phyloP scores from a whole-genome alignment of 192 early-diverging fungal genomes.

The Coemansia sp. region DNA sequence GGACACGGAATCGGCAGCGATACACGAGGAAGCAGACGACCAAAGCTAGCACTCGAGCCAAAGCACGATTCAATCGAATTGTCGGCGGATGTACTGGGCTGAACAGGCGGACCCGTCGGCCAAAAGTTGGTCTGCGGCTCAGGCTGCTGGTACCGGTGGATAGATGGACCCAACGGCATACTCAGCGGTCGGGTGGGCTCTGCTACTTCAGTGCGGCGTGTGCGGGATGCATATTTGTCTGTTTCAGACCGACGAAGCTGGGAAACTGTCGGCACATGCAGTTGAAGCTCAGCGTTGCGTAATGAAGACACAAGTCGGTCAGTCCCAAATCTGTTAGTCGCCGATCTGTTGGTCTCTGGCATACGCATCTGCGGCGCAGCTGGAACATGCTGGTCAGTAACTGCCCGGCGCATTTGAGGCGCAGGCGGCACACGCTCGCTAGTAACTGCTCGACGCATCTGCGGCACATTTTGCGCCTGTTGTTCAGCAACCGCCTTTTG shows the following conservation, averaged over 20 bases:
- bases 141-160: conserved; percentile 7
- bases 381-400: neutral
- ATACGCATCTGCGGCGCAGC: neutral
- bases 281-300: too few species aligned
- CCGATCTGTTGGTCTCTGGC: neutral
- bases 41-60: neutral
- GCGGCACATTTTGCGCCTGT: too few species aligned
- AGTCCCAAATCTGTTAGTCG: neutral
- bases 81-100: neutral
- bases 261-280: too few species aligned
- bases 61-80: neutral
- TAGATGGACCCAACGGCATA: neutral
- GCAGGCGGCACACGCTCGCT: neutral
- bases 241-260: too few species aligned
- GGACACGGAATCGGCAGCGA: neutral
- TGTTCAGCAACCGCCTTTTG: too few species aligned
- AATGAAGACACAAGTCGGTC: neutral
- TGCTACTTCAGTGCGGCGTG: too few species aligned
- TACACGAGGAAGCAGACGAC: neutral
- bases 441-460: too few species aligned
- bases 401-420: neutral
- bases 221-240: too few species aligned
- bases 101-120: conserved; percentile 1
- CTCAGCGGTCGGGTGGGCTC: neutral
- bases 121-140: conserved; percentile 15